phyloP scores from a whole-genome alignment of 805 yeast genomes.

The Candida endomychidarum region DNA sequence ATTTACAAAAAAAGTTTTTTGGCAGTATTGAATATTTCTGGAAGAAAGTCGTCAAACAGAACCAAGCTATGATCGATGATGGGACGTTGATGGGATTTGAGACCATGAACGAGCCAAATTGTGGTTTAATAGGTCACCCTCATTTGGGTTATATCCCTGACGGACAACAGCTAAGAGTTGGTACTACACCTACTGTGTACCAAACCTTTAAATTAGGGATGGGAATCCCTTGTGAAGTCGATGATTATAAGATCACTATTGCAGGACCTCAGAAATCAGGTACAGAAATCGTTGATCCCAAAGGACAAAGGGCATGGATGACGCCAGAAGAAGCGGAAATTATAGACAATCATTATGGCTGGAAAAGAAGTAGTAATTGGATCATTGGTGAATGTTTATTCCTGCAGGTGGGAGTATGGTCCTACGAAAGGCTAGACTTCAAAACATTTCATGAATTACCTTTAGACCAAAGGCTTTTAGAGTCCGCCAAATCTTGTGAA shows the following conservation, averaged over 20 bases:
- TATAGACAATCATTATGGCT: slow-evolving; percentile 67
- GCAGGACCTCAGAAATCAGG: slow-evolving; percentile 77
- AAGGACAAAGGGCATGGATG: slow-evolving; percentile 72
- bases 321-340: slow-evolving; percentile 36
- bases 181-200: slow-evolving; percentile 80
- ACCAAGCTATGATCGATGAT: slow-evolving; percentile 34
- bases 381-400: slow-evolving; percentile 72
- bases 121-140: slow-evolving; percentile 66
- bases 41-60: slow-evolving; percentile 24
- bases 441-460: slow-evolving; percentile 20
- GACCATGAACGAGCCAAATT: slow-evolving; percentile 80
- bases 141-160: slow-evolving; percentile 57
- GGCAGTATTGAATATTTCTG: slow-evolving; percentile 47
- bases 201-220: slow-evolving; percentile 74
- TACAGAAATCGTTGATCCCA: slow-evolving; percentile 57
- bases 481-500: slow-evolving; percentile 20
- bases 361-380: slow-evolving; percentile 68
- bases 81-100: slow-evolving; percentile 77
- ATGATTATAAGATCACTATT: slow-evolving; percentile 64
- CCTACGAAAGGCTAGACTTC: slow-evolving; percentile 29
- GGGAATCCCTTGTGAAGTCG: slow-evolving; percentile 72
- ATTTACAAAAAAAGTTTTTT: slow-evolving; percentile 63
- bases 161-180: slow-evolving; percentile 66
- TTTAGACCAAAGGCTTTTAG: slow-evolving; percentile 29
- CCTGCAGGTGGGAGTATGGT: slow-evolving; percentile 83